Evolutionary conservation across 257 asterid species (phyloP), one percentile per base, ranked within the genome.

Genomic region (Paraleonurus japonicus): DNA sequence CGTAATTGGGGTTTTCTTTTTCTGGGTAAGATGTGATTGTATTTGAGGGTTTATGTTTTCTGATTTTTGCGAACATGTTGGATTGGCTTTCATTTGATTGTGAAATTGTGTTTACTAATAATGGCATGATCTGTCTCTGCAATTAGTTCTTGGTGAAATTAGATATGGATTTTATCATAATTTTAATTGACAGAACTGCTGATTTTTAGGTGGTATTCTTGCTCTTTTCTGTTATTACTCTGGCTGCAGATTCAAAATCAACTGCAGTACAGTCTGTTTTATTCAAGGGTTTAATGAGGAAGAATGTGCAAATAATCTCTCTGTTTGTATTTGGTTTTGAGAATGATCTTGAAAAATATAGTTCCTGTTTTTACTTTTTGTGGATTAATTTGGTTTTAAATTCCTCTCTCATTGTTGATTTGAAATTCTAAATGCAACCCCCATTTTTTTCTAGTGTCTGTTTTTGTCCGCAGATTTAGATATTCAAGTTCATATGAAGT

Each of bases 61-160:
- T n/a, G n/a, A n/a, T n/a, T n/a, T n/a, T n/a, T n/a, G n/a, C n/a
- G n/a, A n/a, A n/a, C n/a, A n/a, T n/a, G n/a, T n/a, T n/a, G n/a
- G n/a, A n/a, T n/a, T n/a, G n/a, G n/a, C n/a, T n/a, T n/a, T 54
- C 12, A 24, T 35, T 57, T 16, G 24, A 57, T 60, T 16, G 28
- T 67, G 53, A 41, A 11, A 17, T 58, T 76, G 64, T 28, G 35
- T 63, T 69, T 59, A n/a, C 51, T 43, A 15, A 0, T 30, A 64
- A 59, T 35, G 70, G 28, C 41, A 16, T 33, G 51, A 24, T 61
- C 72, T 76, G 23, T 65, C 51, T 43, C 75, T 54, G 59, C 6
- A n/a, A 4, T 53, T 72, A 51, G 8, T 65, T 26, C 30, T 58
- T 51, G 57, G 47, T 33, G 37, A 61, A 54, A 15, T 71, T 41